Percentiles rank a stretch among this genome's conserved stretches.
Conservation (phyloP, 345 rosid genomes). For the Eucalyptus camaldulensis region DNA sequence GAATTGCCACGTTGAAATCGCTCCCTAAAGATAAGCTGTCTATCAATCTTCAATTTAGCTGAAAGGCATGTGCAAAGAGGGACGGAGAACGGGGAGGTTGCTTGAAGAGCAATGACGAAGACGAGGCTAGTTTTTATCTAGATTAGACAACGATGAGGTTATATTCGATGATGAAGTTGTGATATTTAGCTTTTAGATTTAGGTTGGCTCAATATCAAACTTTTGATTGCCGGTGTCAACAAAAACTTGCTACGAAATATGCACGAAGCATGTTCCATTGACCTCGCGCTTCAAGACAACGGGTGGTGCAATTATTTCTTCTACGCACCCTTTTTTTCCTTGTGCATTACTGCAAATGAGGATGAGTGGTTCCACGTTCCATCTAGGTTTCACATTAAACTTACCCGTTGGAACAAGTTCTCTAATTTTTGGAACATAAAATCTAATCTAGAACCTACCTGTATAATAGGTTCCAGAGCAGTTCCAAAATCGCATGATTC, state of each 20-base stretch:
- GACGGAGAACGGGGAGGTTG: background rate
- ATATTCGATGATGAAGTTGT: background rate
- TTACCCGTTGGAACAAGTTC: no score
- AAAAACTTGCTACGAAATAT: rapidly evolving
- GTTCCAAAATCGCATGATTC: background rate
- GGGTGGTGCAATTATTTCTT: rapidly evolving
- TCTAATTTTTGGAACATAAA: no score
- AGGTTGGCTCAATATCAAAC: background rate
- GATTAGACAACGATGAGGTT: background rate
- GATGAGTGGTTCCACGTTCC: background rate
- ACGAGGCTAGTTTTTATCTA: background rate
- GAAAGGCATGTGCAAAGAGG: background rate
- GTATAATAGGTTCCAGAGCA: no score
- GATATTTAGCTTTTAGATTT: background rate
- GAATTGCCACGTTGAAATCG: background rate
- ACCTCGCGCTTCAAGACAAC: background rate
- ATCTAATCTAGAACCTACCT: no score
- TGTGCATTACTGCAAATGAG: rapidly evolving
- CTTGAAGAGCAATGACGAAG: background rate
- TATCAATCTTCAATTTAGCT: background rate
- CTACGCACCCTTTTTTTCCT: background rate
- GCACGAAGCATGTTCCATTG: no score
- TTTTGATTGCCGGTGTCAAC: rapidly evolving
- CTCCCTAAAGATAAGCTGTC: background rate
- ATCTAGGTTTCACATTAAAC: no score